Evolutionary conservation across 2,329 filamentous ascomycete genomes (phyloP), one percentile per base, ranked within the genome.

Genomic region (Ceratocystis lukuohia): DNA sequence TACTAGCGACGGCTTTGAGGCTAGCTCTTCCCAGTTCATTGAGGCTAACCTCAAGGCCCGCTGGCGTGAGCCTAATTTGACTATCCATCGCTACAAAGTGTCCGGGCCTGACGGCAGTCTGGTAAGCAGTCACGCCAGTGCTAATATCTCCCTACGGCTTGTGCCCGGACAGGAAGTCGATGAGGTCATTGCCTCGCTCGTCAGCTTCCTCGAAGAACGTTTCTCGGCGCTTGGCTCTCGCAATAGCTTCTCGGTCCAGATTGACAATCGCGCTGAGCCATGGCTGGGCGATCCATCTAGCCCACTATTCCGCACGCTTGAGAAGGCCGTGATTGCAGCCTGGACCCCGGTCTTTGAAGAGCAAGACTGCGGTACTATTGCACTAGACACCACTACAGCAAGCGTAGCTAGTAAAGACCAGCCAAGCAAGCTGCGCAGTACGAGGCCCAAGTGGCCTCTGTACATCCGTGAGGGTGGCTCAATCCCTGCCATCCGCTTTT

Each of bases 391-490:
- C 1, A 25, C 28, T 15, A 17, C 62, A 15, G 61, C 20, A 28
- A 37, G n/a, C n/a, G 73, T 65, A 67, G 69, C 63, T 69, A 71
- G 61, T 48, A 68, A 53, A n/a, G 50, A 25, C 25, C 5, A 45
- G n/a, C 10, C 48, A n/a, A 33, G 4, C 62, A 59, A 33, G 56
- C 17, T 17, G 20, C 56, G 30, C 1, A 59, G 30, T 30, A 37
- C 28, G 15, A 76, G 74, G 46, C 75, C 77, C 3, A 80, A 78
- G 69, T 88, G 86, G 71, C 67, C 67, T 0, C 80, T 99, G 2
- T 97, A 96, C 74, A 99, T 99, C 70, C 84, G 94, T 8, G 94
- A 99, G 76, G 94, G 94, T 12, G 94, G 94, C 4, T 95, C 89
- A 0, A 99, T 99, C 70, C 94, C 94, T 0, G 90, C 90, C 0